A percentile compares a stretch with the other conserved stretches of the same genome.
These are phyloP conservation scores for Agaricus blazei DNA, from an alignment of 768 basidiomycete genomes.

Conservation along the genomic window DNA sequence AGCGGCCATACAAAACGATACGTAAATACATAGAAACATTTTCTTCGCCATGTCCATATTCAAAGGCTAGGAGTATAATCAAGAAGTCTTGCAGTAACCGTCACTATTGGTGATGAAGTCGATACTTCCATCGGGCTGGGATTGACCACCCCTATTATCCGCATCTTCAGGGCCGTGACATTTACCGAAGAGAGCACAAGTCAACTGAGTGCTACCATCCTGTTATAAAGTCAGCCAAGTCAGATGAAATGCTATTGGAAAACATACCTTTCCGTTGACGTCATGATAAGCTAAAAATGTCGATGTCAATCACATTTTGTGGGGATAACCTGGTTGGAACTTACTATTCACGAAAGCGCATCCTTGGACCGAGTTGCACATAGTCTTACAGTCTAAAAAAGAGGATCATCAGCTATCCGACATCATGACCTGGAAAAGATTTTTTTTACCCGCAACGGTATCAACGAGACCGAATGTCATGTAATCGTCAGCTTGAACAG, in stretches of 20 bases:
- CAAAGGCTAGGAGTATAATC: too few relatives aligned
- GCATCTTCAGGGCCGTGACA: constrained; percentile 34
- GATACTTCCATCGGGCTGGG: constrained; percentile 34
- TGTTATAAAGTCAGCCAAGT: constrained; percentile 12
- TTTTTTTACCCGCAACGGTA: constrained; percentile 30
- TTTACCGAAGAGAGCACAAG: constrained; percentile 34
- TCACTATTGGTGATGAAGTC: constrained; percentile 36
- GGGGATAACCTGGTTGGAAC: constrained; percentile 11
- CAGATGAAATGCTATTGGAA: not conserved
- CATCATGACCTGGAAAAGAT: not conserved
- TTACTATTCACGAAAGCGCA: constrained; percentile 41
- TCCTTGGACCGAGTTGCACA: constrained; percentile 35
- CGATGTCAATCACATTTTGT: not conserved
- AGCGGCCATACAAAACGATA: too few relatives aligned
- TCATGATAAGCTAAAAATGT: constrained; percentile 34
- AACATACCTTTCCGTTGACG: constrained; percentile 36
- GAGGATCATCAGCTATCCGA: not conserved
- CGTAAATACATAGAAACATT: too few relatives aligned
- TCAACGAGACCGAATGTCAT: constrained; percentile 41
- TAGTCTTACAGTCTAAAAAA: constrained; percentile 34
- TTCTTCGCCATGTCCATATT: too few relatives aligned
- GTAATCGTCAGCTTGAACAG: constrained; percentile 36
- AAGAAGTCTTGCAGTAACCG: constrained; percentile 32
- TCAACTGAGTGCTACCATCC: constrained; percentile 38
- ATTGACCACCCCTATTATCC: constrained; percentile 37